phyloP scores from a whole-genome alignment of 768 basidiomycete genomes.

The Mycena sanguinolenta region DNA sequence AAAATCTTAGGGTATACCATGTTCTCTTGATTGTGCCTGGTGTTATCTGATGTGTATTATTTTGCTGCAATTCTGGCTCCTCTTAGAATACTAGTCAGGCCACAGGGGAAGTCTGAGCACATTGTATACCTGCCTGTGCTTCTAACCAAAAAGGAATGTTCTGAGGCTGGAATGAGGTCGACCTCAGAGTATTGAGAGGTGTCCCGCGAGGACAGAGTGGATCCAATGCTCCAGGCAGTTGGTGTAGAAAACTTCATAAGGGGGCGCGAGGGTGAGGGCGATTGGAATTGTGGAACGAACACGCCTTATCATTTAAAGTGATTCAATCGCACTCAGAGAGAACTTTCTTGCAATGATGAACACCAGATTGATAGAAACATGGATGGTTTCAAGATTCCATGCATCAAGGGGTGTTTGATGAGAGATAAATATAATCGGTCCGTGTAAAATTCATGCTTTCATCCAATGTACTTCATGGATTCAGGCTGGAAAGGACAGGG shows the following conservation, averaged over 20 bases:
- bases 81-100: not conserved
- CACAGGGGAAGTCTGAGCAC: not conserved
- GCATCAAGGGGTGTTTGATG: not conserved
- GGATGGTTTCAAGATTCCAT: not conserved
- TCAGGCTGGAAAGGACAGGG: not conserved
- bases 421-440: not conserved
- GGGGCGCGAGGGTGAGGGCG: not conserved
- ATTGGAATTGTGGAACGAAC: not conserved
- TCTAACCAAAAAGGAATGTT: not conserved
- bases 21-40: not conserved
- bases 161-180: not conserved
- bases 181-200: not conserved
- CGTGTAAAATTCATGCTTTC: not conserved
- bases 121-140: not conserved
- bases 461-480: not conserved
- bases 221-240: not conserved
- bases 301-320: not conserved
- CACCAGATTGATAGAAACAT: not conserved
- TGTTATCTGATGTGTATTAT: not conserved
- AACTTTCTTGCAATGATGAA: not conserved
- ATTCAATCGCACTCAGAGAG: too few relatives aligned
- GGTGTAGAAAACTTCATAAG: not conserved
- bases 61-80: not conserved
- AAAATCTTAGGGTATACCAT: not conserved
- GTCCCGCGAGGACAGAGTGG: not conserved